These are phyloP conservation scores for Metarhizium anisopliae DNA, from an alignment of 2,329 filamentous ascomycete genomes.

Conservation along the genomic window DNA sequence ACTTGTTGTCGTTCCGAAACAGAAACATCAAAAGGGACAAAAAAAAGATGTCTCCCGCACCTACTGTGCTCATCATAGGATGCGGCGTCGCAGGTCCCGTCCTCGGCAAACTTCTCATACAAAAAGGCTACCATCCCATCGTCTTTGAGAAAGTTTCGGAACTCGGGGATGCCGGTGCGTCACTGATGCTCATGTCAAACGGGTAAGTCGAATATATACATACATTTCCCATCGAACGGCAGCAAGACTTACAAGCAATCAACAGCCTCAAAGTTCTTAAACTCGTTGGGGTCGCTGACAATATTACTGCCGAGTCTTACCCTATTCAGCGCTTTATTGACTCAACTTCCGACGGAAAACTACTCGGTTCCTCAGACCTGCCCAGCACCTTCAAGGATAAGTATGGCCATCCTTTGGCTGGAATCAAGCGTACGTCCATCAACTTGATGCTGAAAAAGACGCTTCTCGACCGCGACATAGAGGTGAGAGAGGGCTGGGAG, in stretches of 20 bases:
- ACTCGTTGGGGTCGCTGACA: constrained; percentile 11
- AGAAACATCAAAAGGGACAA: too few relatives aligned
- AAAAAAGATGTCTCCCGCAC: not conserved
- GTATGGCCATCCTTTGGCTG: constrained; percentile 13
- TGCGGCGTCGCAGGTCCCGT: constrained; percentile 16
- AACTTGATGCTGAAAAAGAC: constrained; percentile 11
- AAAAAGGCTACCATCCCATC: constrained; percentile 16
- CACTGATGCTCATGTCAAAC: constrained; percentile 17
- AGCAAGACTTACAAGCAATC: not conserved
- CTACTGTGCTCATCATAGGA: constrained; percentile 15
- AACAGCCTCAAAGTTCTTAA: constrained; percentile 13
- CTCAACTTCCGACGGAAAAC: constrained; percentile 9
- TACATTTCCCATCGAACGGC: too few relatives aligned
- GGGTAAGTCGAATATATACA: constrained; percentile 7
- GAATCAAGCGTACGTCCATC: constrained; percentile 13
- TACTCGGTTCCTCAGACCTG: constrained; percentile 12
- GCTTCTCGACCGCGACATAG: constrained; percentile 10
- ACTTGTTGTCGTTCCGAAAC: too few relatives aligned
- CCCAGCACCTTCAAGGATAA: constrained; percentile 9
- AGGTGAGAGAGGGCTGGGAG: constrained; percentile 16
- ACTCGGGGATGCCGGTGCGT: constrained; percentile 15
- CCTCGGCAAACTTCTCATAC: constrained; percentile 12
- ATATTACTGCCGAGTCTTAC: constrained; percentile 6
- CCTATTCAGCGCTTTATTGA: constrained; percentile 13
- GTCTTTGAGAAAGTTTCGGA: constrained; percentile 16